A percentile compares a stretch with the other conserved stretches of the same genome.
Evolutionary conservation across 106 monocot genomes (phyloP).

Genomic region (Phalaenopsis aphrodite): DNA sequence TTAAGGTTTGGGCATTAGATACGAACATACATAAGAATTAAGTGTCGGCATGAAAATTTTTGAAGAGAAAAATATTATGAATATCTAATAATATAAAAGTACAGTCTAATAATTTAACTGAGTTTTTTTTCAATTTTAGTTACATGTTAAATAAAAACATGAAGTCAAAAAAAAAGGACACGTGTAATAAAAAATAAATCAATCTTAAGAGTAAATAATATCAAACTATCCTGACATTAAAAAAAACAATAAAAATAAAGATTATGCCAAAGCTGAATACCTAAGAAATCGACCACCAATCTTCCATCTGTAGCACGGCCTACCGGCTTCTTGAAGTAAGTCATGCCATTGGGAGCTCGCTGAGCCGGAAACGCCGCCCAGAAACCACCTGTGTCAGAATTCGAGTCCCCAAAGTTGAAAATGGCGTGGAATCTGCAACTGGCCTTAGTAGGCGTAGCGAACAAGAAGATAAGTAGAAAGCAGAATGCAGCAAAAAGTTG

Average conservation of each 20-base stretch:
- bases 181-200: too few relatives aligned
- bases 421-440: constrained; percentile 43
- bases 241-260: background rate
- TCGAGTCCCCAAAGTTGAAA: constrained; percentile 91
- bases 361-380: constrained; percentile 82
- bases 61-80: too few relatives aligned
- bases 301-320: constrained; percentile 70
- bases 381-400: constrained; percentile 88
- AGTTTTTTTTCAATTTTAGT: too few relatives aligned
- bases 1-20: too few relatives aligned
- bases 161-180: too few relatives aligned
- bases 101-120: too few relatives aligned
- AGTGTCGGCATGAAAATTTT: too few relatives aligned
- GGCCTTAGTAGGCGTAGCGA: background rate
- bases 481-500: background rate
- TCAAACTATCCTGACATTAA: background rate
- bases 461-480: background rate
- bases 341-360: constrained; percentile 56
- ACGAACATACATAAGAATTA: too few relatives aligned
- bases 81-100: too few relatives aligned
- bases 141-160: too few relatives aligned
- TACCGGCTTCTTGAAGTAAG: constrained; percentile 52
- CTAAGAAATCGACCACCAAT: constrained; percentile 73
- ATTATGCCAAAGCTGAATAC: constrained; percentile 11
- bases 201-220: too few relatives aligned